Evolutionary conservation across 805 yeast genomes (phyloP), one percentile per base, ranked within the genome.

Genomic region (Tetrapisispora phaffii): DNA sequence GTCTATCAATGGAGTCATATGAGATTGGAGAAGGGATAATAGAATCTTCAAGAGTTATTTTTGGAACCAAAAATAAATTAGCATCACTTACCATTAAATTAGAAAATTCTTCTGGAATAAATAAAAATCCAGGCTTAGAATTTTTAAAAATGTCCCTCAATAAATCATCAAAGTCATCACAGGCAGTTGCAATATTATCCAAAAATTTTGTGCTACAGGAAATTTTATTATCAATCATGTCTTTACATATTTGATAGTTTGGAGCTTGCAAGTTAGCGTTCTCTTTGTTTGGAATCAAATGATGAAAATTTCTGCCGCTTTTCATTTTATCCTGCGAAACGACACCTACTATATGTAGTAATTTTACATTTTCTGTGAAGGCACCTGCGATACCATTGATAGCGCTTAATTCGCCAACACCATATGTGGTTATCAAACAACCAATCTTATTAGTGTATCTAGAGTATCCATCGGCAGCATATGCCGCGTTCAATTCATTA

Each of bases 341-440:
- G 8, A 57, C 55, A 35, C 96, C 96, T 16, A 88, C 95, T 51
- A 88, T 80, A 65, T 86, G 95, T 46, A 88, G 68, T 2, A 87
- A 68, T 5, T 93, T 90, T 36, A 82, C 81, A 53, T 72, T 75
- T 65, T 88, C 96, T 33, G 95, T 83, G 67, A 75, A 82, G 0
- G 95, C 77, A 42, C 95, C 95, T 26, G 87, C 72, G 44, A 85
- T 68, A 42, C 94, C 95, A 63, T 86, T 86, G 48, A 86, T 58
- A 2, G 95, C 94, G 47, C 87, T 78, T 50, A 86, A 71, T 61
- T 87, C 96, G 47, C 96, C 96, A 16, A 88, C 96, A 43, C 96
- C 96, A 63, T 72, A 85, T 3, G 96, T 87, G 5, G 71, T 66
- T 44, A 77, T 63, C 34, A 77, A 62, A 19, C 79, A 87, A 44